Evolutionary conservation across 768 basidiomycete genomes (phyloP), one percentile per base, ranked within the genome.

Genomic region (Coprinopsis marcescibilis): DNA sequence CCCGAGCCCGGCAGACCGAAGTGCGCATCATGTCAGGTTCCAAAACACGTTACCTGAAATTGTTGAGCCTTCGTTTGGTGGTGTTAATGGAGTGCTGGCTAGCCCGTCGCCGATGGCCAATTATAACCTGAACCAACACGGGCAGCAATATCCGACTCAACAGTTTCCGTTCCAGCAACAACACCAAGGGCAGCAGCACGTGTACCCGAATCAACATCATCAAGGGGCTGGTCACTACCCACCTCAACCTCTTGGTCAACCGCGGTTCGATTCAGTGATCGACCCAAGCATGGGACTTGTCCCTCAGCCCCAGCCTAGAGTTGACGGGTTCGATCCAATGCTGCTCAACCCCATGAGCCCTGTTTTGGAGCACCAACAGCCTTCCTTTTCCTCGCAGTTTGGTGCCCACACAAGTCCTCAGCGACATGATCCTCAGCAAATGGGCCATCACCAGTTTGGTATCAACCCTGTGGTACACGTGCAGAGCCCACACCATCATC

Each of bases 331-430:
- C 46, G 71, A 77, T 52, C 68, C 73, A 15, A 57, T 65, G 14
- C 65, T 83, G 29, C 65, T 83, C 27, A 83, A 81, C 49, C 78
- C 81, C 3, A 48, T 72, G 47, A n/a, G 29, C 5, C 23, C 42
- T 21, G 17, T 10, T 8, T 19, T 23, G 8, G 20, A 36, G 17
- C 35, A 36, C 8, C 35, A 36, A n/a, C n/a, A n/a, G n/a, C n/a
- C 35, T 36, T 36, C 15, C 35, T 17, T 6, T 17, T 17, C 15
- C 13, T 36, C n/a, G n/a, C n/a, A n/a, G n/a, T n/a, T n/a, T n/a
- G n/a, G n/a, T n/a, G n/a, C n/a, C n/a, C n/a, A n/a, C n/a, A n/a
- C n/a, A n/a, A n/a, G n/a, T n/a, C n/a, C n/a, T n/a, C n/a, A n/a
- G n/a, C n/a, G n/a, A n/a, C n/a, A n/a, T 10, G 44, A 14, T 2